phyloP scores from a whole-genome alignment of 495 filamentous ascomycete genomes.

The Hypoxylon trugodes region DNA sequence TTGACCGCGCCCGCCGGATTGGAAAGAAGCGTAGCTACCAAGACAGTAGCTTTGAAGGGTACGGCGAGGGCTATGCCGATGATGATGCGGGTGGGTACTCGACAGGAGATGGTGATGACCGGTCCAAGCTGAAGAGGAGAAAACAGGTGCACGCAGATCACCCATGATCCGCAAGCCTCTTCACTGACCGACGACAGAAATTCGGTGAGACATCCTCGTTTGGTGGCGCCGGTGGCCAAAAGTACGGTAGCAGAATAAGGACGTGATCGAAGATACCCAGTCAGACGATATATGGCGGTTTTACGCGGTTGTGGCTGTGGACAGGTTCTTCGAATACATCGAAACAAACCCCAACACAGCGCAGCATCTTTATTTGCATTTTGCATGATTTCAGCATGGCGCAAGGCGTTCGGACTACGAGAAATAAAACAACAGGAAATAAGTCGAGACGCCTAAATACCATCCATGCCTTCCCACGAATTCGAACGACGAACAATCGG shows the following conservation, averaged over 20 bases:
- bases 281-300: conserved; percentile 16
- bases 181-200: conserved; percentile 46
- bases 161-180: conserved; percentile 38
- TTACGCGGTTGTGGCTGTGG: conserved; percentile 8
- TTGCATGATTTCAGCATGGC: conserved; percentile 47
- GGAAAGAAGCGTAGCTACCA: conserved; percentile 62
- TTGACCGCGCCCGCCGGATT: conserved; percentile 42
- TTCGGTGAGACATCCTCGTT: conserved; percentile 18
- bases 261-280: conserved; percentile 40
- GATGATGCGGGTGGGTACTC: conserved; percentile 63
- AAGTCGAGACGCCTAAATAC: conserved; percentile 8
- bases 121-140: conserved; percentile 58
- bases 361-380: conserved; percentile 33
- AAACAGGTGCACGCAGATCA: conserved; percentile 61
- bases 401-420: conserved; percentile 38
- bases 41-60: conserved; percentile 65
- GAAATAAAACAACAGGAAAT: conserved; percentile 26
- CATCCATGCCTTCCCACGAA: conserved; percentile 6
- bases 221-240: conserved; percentile 9
- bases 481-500: neutral
- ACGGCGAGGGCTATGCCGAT: conserved; percentile 62
- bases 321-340: neutral
- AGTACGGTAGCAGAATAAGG: conserved; percentile 30
- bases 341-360: neutral
- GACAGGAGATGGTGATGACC: conserved; percentile 60